These are phyloP conservation scores for Phytophthora pisi DNA, from an alignment of 352 stramenopile genomes.

Conservation along the genomic window DNA sequence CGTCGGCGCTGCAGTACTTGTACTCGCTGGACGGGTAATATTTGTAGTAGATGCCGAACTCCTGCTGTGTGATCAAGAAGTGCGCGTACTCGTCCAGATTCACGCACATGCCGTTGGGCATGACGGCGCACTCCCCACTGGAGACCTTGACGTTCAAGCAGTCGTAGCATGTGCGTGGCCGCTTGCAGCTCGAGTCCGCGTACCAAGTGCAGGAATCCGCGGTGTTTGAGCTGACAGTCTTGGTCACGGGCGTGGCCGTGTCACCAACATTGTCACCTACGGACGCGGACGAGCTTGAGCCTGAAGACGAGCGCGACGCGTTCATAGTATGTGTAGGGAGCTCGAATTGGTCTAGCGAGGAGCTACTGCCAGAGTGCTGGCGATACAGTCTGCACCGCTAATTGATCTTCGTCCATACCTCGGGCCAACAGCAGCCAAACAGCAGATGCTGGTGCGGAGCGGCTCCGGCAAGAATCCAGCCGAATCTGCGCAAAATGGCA, in stretches of 20 bases:
- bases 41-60: conserved; percentile 28
- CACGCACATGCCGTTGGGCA: conserved; percentile 32
- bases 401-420: conserved; percentile 18
- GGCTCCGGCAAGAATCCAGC: conserved; percentile 13
- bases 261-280: conserved; percentile 9
- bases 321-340: conserved; percentile 15
- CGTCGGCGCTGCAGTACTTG: conserved; percentile 36
- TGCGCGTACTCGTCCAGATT: conserved; percentile 26
- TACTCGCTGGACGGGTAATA: conserved; percentile 40
- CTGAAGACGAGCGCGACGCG: conserved; percentile 24
- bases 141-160: conserved; percentile 52
- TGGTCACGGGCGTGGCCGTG: conserved; percentile 14
- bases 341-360: background rate
- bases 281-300: background rate
- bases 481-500: conserved; percentile 16
- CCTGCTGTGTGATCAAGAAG: conserved; percentile 24
- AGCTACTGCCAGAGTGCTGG: conserved; percentile 1
- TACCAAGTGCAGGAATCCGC: conserved; percentile 48
- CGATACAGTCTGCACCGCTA: background rate
- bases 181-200: conserved; percentile 24
- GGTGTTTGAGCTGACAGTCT: conserved; percentile 28
- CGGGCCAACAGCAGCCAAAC: conserved; percentile 17
- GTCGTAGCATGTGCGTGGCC: conserved; percentile 61
- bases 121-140: conserved; percentile 28
- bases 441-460: conserved; percentile 19